Conservation (phyloP, 495 filamentous ascomycete species). For the Penicillium robsamsonii region DNA sequence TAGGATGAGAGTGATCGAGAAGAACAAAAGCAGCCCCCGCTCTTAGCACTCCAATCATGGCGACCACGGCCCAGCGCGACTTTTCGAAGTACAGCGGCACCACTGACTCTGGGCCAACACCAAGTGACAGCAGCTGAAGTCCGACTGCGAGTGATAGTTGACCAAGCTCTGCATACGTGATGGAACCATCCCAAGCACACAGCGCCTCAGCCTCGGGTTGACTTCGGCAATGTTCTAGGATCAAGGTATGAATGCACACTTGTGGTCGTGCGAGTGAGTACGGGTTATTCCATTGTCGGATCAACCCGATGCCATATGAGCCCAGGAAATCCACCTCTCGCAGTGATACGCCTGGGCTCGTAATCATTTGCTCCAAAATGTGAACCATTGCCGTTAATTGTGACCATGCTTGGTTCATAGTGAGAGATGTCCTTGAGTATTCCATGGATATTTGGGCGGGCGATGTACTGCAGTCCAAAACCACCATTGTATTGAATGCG, state of each 20-base stretch:
- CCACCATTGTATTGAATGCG: background rate
- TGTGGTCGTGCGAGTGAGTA: background rate
- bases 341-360: background rate
- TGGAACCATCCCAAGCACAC: conserved; percentile 23
- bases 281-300: background rate
- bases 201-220: conserved; percentile 32
- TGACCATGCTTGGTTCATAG: background rate
- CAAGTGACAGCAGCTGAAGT: conserved; percentile 24
- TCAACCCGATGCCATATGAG: background rate
- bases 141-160: background rate
- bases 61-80: conserved; percentile 31
- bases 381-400: background rate
- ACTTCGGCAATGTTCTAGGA: conserved; percentile 48
- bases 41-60: conserved; percentile 28
- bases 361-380: background rate
- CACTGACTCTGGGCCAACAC: conserved; percentile 33
- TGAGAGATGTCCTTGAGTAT: background rate
- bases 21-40: conserved; percentile 22
- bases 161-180: conserved; percentile 28
- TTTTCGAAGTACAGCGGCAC: conserved; percentile 50
- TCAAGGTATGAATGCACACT: background rate
- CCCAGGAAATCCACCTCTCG: background rate
- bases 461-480: background rate
- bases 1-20: conserved; percentile 12
- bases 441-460: background rate